Evolutionary conservation across 2,329 filamentous ascomycete genomes (phyloP), one percentile per base, ranked within the genome.

Genomic region (Parascedosporium putredinis): DNA sequence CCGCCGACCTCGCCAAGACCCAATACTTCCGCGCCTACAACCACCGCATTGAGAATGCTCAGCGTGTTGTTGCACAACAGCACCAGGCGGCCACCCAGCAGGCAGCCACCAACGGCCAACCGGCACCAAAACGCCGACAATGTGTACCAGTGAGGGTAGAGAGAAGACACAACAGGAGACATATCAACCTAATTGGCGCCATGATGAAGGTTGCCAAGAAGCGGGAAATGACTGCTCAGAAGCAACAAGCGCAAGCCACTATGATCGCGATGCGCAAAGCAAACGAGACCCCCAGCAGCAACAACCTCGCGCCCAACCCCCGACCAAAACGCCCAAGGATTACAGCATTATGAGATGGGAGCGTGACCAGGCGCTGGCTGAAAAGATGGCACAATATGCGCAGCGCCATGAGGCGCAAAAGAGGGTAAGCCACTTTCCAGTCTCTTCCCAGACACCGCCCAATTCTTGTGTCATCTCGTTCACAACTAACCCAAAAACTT

Each of bases 151-250:
- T 93, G 27, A 78, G 88, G 47, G 91, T 98, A 5, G 91, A 97
- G 60, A 81, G 90, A 54, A 81, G 90, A 50, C 83, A 88, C 55
- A 88, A 88, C 55, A 86, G 89, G 54, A 88, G 89, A 60, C 88
- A 96, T 60, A 72, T 97, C 51, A 86, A 86, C 43, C 75, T 97
- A 59, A 83, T 98, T 56, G 91, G 97, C 66, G 87, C 87, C 3
- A 96, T 97, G 88, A 81, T 90, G 38, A 98, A 97, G 64, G 67
- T 95, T 45, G 90, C 90, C 1, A 94, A 95, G 73, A 97, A 96
- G 67, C 81, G 91, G 23, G 93, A 98, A 67, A 85, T 86, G 9
- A 76, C 80, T 23, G 71, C 81, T 24, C 88, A 93, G 62, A 97
- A 97, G 70, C 87, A 93, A 62, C 86, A 91, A 60, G 88, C 96